Evolutionary conservation across 108 stramenopile genomes (phyloP).

Genomic region (Skeletonema menzelii): DNA sequence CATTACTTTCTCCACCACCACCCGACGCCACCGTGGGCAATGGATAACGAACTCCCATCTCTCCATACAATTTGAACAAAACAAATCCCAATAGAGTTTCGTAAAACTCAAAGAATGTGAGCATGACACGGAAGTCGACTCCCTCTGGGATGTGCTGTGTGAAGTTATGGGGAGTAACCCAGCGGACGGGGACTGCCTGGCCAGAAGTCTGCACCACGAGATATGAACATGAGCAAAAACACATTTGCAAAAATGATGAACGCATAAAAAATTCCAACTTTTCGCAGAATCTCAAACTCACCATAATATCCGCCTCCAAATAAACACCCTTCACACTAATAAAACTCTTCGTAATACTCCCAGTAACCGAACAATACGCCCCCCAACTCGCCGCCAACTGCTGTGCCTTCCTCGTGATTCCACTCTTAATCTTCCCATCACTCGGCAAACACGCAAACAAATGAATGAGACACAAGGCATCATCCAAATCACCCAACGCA

Average conservation of each 20-base stretch:
- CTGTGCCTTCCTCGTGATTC: slow-evolving; percentile 81
- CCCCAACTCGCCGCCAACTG: slow-evolving; percentile 92
- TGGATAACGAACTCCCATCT: slow-evolving; percentile 89
- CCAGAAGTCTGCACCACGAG: slow-evolving; percentile 7
- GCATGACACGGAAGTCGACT: slow-evolving; percentile 98
- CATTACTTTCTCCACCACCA: slow-evolving; percentile 16
- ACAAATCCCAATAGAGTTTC: slow-evolving; percentile 94
- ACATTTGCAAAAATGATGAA: too few species aligned
- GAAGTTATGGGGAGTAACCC: slow-evolving; percentile 97
- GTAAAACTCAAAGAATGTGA: slow-evolving; percentile 99
- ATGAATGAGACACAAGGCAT: slow-evolving; percentile 92
- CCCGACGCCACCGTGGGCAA: slow-evolving; percentile 44
- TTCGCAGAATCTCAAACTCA: slow-evolving; percentile 42
- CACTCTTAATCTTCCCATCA: slow-evolving; percentile 71
- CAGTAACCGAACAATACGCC: slow-evolving; percentile 85
- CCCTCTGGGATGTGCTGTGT: slow-evolving; percentile 92
- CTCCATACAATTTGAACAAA: slow-evolving; percentile 94
- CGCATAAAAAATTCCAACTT: background rate
- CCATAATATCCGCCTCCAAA: slow-evolving; percentile 87
- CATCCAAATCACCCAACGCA: slow-evolving; percentile 96
- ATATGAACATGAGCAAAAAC: background rate
- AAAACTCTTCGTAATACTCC: slow-evolving; percentile 92
- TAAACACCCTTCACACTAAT: slow-evolving; percentile 98
- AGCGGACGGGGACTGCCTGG: slow-evolving; percentile 65
- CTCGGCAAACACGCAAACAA: slow-evolving; percentile 94